Evolutionary conservation across 1,284 basidiomycete genomes (phyloP), one percentile per base, ranked within the genome.

Genomic region (Sutorius eximius): DNA sequence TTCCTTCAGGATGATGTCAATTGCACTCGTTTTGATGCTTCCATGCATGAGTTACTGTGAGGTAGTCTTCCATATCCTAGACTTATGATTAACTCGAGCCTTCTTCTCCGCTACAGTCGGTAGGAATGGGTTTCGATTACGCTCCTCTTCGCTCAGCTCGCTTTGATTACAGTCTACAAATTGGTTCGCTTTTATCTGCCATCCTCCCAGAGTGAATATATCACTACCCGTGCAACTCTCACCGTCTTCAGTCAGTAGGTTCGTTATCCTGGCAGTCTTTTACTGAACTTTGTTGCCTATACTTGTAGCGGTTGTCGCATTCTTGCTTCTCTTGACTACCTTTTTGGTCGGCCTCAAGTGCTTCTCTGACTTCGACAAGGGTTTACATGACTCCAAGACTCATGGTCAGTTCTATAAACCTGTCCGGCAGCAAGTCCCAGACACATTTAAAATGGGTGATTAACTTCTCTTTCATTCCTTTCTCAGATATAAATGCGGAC

Each of bases 281-380:
- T 46, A 38, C 43, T 57, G n/a, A 47, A 55, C 45, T 45, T 45
- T 38, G 29, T 27, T 27, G 5, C 6, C 24, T 27, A 27, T 49
- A 7, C 38, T 18, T 18, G 15, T 59, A 91, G 89, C 87, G 18
- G 80, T 91, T 58, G 78, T 86, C 52, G 83, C 89, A 1, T 89
- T 92, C 72, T 52, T 91, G 18, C 75, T 92, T 45, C 69, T 92
- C 22, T 81, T 91, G 57, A 71, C 76, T 12, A 89, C 88, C 12
- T 90, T 92, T 63, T 79, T 74, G 11, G 80, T 92, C 29, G 90
- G 90, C 33, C 68, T 91, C 15, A 83, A 86, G 48, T 92, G 90
- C 66, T 88, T 90, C 72, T 69, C 79, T 45, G 89, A 92, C 72
- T 92, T 92, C 64, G 85, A 88, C 71, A 83, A 83, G 68, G 89